phyloP scores from a whole-genome alignment of 78 protist species.

The Speleostelium caveatum region DNA sequence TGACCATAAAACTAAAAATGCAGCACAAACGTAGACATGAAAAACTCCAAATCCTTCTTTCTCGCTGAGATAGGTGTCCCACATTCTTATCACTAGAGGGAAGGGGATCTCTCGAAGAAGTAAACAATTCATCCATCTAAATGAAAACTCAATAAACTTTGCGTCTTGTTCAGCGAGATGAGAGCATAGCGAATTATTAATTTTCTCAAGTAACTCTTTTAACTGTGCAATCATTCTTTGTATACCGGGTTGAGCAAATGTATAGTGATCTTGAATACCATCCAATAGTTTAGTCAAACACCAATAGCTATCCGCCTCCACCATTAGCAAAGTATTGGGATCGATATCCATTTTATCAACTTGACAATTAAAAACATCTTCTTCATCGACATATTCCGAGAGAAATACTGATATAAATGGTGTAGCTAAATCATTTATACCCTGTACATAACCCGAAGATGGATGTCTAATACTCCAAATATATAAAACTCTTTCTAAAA shows the following conservation, averaged over 20 bases:
- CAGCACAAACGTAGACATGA: slow-evolving; percentile 97
- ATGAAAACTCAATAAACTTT: slow-evolving; percentile 93
- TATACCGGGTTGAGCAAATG: slow-evolving; percentile 95
- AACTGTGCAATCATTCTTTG: slow-evolving; percentile 88
- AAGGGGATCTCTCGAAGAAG: slow-evolving; percentile 94
- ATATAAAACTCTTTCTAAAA: slow-evolving; percentile 92
- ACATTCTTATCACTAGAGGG: slow-evolving; percentile 80
- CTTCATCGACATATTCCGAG: slow-evolving; percentile 28
- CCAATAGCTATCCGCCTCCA: slow-evolving; percentile 98
- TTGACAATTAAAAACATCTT: slow-evolving; percentile 31
- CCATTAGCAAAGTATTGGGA: slow-evolving; percentile 14
- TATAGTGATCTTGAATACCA: slow-evolving; percentile 95
- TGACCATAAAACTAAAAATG: slow-evolving; percentile 89
- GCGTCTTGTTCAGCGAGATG: slow-evolving; percentile 86
- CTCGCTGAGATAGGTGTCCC: slow-evolving; percentile 93
- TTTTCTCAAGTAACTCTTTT: slow-evolving; percentile 77
- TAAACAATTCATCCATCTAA: slow-evolving; percentile 99
- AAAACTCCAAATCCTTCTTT: slow-evolving; percentile 63
- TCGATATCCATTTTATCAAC: slow-evolving; percentile 51
- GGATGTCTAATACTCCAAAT: slow-evolving; percentile 98
- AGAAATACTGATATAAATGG: slow-evolving; percentile 91
- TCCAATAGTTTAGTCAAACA: slow-evolving; percentile 90
- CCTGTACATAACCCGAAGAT: slow-evolving; percentile 98
- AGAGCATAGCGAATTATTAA: slow-evolving; percentile 63
- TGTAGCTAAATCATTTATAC: slow-evolving; percentile 95